These are phyloP conservation scores for Hyparrhenia diplandra DNA, from an alignment of 176 grass and related monocot species.

Conservation along the genomic window DNA sequence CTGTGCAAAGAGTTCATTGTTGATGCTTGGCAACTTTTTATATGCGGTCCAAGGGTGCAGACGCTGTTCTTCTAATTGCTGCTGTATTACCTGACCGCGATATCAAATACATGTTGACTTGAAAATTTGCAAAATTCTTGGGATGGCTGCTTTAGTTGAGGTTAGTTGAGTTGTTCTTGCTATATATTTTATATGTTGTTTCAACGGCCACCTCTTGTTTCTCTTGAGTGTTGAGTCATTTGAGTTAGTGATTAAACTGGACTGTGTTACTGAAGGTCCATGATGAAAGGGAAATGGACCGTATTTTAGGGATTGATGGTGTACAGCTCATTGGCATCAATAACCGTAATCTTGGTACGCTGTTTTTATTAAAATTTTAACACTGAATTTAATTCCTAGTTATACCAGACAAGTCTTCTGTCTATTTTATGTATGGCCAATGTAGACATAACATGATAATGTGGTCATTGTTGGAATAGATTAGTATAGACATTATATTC, in stretches of 20 bases:
- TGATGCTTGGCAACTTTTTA: constrained; percentile 98
- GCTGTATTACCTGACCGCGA: constrained; percentile 79
- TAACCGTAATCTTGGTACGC: constrained; percentile 85
- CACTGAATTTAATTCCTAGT: not conserved
- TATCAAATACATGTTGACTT: constrained; percentile 95
- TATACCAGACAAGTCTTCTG: not conserved
- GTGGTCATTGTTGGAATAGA: not conserved
- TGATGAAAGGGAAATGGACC: constrained; percentile 91
- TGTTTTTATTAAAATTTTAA: not conserved
- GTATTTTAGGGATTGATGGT: constrained; percentile 75
- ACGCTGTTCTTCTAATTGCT: constrained; percentile 92
- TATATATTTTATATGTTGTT: not conserved
- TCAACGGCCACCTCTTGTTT: not conserved
- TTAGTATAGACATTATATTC: not conserved
- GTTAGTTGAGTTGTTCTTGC: constrained; percentile 30
- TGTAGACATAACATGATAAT: not conserved
- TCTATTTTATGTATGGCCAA: not conserved
- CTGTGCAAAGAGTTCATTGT: constrained; percentile 98
- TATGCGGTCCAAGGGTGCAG: constrained; percentile 84
- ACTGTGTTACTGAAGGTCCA: constrained; percentile 71
- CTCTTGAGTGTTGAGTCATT: not conserved
- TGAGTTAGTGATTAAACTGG: not conserved
- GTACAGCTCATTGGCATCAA: constrained; percentile 96
- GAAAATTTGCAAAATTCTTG: constrained; percentile 92
- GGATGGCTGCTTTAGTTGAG: constrained; percentile 87